Base-by-base conservation (phyloP, 441 rosid genomes). In the Iberis amara region DNA sequence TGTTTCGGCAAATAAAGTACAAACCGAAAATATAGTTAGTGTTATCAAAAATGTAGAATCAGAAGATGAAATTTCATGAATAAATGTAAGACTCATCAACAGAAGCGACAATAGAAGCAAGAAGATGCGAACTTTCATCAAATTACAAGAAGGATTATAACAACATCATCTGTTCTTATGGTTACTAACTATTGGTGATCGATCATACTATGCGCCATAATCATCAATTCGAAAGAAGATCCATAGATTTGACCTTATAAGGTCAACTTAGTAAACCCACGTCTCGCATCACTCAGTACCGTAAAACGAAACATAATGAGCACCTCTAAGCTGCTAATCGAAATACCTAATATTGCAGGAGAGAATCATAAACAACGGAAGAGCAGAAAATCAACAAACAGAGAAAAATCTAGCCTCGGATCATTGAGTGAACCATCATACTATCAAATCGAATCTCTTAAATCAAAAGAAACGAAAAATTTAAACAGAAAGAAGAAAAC, bases 211-310 rank as follows among this genome's bases (percentile, higher is more conserved):
- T n/a, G n/a, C n/a, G n/a, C n/a, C n/a, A n/a, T n/a, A n/a, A n/a
- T n/a, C n/a, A n/a, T n/a, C n/a, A n/a, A n/a, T n/a, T n/a, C n/a
- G n/a, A n/a, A n/a, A n/a, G n/a, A n/a, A n/a, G n/a, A n/a, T n/a
- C n/a, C n/a, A n/a, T n/a, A n/a, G n/a, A n/a, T n/a, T n/a, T n/a
- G n/a, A n/a, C n/a, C n/a, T n/a, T n/a, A n/a, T n/a, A n/a, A n/a
- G n/a, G n/a, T 59, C 71, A 60, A 66, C 71, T 42, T 62, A 47
- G 11, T 18, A 40, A 53, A 40, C 24, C 36, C 57, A 50, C 4
- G 45, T 3, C 4, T 30, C 7, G 24, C 7, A 27, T 46, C 9
- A 39, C 5, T 23, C 8, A 52, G 11, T 2, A 45, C 10, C 43
- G 4, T 26, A 39, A 39, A 58, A 32, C 0, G 38, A 32, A 18